phyloP scores from a whole-genome alignment of 495 filamentous ascomycete genomes.

The Letharia columbiana region DNA sequence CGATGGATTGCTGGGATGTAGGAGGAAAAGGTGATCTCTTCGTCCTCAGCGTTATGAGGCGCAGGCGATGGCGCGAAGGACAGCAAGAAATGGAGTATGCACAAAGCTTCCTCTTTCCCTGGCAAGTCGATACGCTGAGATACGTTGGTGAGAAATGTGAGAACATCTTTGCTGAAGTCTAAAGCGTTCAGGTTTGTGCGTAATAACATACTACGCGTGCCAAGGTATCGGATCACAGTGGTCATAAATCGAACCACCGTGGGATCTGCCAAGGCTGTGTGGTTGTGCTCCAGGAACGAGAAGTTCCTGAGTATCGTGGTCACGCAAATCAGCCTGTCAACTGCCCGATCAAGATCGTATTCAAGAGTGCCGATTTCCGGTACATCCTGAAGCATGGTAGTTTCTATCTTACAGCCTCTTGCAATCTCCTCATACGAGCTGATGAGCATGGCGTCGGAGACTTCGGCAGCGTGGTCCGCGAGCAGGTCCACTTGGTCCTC shows the following conservation, averaged over 20 bases:
- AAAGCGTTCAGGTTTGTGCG: constrained; percentile 71
- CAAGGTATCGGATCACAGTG: constrained; percentile 72
- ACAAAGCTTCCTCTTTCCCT: constrained; percentile 78
- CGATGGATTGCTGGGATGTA: constrained; percentile 75
- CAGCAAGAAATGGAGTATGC: constrained; percentile 79
- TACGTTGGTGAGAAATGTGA: constrained; percentile 81
- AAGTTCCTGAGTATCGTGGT: constrained; percentile 90
- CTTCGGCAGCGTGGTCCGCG: constrained; percentile 68
- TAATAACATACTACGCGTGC: constrained; percentile 80
- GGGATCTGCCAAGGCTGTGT: constrained; percentile 59
- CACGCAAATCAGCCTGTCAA: constrained; percentile 79
- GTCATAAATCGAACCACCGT: constrained; percentile 72
- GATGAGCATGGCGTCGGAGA: constrained; percentile 73
- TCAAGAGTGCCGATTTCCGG: constrained; percentile 65
- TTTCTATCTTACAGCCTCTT: constrained; percentile 64
- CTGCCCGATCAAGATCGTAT: constrained; percentile 77
- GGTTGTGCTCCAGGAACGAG: constrained; percentile 75
- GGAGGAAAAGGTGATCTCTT: constrained; percentile 62
- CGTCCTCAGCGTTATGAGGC: constrained; percentile 43
- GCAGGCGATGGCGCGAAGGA: constrained; percentile 75
- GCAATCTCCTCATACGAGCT: constrained; percentile 81
- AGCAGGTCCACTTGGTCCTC: constrained; percentile 77
- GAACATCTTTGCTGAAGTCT: constrained; percentile 94
- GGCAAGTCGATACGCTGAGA: constrained; percentile 72
- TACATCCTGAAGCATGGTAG: constrained; percentile 57